These are phyloP conservation scores for Spathaspora hagerdaliae DNA, from an alignment of 805 yeast genomes.

Conservation along the genomic window DNA sequence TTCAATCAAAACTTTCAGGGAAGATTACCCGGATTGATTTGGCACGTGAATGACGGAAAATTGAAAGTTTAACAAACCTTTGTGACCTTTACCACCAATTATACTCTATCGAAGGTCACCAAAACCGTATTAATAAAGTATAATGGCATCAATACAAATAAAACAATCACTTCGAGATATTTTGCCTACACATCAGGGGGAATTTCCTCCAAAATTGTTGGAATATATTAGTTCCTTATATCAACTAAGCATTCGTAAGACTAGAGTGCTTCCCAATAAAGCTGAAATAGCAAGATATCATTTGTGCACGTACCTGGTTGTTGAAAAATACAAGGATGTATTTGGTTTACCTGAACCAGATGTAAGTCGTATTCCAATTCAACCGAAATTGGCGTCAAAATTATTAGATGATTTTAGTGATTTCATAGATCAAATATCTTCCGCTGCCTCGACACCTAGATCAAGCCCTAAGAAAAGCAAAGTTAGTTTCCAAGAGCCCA, in stretches of 20 bases:
- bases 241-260: conserved; percentile 47
- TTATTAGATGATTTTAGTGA: conserved; percentile 45
- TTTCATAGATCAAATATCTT: conserved; percentile 23
- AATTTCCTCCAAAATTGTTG: conserved; percentile 4
- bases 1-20: background rate
- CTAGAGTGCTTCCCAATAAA: conserved; percentile 44
- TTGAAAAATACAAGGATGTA: conserved; percentile 42
- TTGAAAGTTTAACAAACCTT: too few species aligned
- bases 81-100: too few species aligned
- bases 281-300: conserved; percentile 67
- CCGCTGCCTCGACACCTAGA: conserved; percentile 14
- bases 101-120: too few species aligned
- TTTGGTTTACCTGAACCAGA: conserved; percentile 48
- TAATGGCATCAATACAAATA: conserved; percentile 14
- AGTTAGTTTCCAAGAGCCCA: conserved; percentile 16
- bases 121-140: background rate
- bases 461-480: conserved; percentile 19
- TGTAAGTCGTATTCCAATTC: conserved; percentile 54
- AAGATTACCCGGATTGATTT: background rate
- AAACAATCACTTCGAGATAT: conserved; percentile 43
- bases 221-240: conserved; percentile 40
- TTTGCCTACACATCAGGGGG: conserved; percentile 40
- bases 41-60: background rate
- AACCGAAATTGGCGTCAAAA: conserved; percentile 38
- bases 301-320: conserved; percentile 61